Evolutionary conservation across 2,329 filamentous ascomycete species (phyloP).

Genomic region (Cylindrodendrum hubeiense): DNA sequence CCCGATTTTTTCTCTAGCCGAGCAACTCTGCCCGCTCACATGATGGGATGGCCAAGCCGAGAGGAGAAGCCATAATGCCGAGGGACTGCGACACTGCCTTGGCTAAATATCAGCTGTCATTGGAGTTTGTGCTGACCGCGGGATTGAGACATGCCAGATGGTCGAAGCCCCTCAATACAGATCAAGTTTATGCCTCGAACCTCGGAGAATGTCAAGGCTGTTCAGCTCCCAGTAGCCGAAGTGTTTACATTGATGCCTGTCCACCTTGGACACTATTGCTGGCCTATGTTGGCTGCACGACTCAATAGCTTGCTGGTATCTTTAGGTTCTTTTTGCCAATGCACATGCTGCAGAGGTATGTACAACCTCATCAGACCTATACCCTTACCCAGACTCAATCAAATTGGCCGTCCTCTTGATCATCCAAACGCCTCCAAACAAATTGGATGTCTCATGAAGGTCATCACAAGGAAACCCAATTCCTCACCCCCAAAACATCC

Average conservation of each 20-base stretch:
- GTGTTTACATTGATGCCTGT: not conserved
- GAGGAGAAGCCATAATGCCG: not conserved
- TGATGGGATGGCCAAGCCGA: not conserved
- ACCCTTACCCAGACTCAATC: not conserved
- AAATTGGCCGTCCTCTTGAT: not conserved
- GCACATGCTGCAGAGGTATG: no score
- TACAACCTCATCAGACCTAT: not conserved
- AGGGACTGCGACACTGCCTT: not conserved
- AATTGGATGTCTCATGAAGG: not conserved
- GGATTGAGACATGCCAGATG: not conserved
- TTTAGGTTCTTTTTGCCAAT: no score
- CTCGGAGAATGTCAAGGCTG: not conserved
- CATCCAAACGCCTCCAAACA: not conserved
- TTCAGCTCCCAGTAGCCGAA: not conserved
- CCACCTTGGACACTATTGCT: not conserved
- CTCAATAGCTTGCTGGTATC: no score
- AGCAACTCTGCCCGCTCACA: not conserved
- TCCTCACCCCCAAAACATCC: not conserved
- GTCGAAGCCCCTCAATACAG: not conserved
- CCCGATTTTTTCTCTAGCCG: not conserved
- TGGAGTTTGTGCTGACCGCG: not conserved
- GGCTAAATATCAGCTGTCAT: not conserved
- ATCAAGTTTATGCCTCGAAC: not conserved
- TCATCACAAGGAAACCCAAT: not conserved
- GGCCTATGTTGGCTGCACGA: no score